These are phyloP conservation scores for Penicillium sp. DNA, from an alignment of 2,329 filamentous ascomycete species.

Conservation along the genomic window DNA sequence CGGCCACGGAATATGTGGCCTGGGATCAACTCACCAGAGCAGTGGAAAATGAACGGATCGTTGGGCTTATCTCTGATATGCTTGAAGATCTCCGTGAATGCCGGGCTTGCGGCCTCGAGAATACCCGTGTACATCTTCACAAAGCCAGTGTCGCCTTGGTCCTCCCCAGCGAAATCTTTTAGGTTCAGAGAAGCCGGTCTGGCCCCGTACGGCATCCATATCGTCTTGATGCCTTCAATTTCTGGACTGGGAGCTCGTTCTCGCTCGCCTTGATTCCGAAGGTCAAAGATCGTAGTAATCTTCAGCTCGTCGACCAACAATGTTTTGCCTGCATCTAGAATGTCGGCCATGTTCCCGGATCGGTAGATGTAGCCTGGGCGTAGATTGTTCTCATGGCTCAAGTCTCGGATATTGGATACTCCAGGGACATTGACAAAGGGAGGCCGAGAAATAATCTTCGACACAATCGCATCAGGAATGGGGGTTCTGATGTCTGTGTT, in stretches of 20 bases:
- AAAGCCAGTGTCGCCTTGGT: constrained; percentile 62
- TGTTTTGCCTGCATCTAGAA: constrained; percentile 54
- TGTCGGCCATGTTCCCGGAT: constrained; percentile 62
- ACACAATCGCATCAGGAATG: constrained; percentile 20
- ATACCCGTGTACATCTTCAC: constrained; percentile 67
- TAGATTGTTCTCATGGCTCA: constrained; percentile 35
- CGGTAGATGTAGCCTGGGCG: constrained; percentile 61
- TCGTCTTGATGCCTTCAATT: constrained; percentile 57
- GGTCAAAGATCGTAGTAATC: constrained; percentile 66
- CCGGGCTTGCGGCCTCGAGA: constrained; percentile 59
- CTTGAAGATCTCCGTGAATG: constrained; percentile 59
- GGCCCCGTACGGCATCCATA: constrained; percentile 51
- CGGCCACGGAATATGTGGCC: background rate
- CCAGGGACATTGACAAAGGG: constrained; percentile 28
- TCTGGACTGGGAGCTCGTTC: constrained; percentile 48
- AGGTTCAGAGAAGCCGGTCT: constrained; percentile 28
- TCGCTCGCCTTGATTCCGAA: constrained; percentile 56
- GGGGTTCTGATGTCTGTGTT: constrained; percentile 23
- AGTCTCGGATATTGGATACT: constrained; percentile 29
- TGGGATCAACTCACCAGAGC: constrained; percentile 37
- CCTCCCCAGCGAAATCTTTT: constrained; percentile 43
- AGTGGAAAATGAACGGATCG: constrained; percentile 64
- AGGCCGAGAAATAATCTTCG: constrained; percentile 24
- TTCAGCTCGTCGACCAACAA: constrained; percentile 53
- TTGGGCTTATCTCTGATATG: constrained; percentile 53